These are phyloP conservation scores for Trametes coccinea DNA, from an alignment of 768 basidiomycete species.

Conservation along the genomic window DNA sequence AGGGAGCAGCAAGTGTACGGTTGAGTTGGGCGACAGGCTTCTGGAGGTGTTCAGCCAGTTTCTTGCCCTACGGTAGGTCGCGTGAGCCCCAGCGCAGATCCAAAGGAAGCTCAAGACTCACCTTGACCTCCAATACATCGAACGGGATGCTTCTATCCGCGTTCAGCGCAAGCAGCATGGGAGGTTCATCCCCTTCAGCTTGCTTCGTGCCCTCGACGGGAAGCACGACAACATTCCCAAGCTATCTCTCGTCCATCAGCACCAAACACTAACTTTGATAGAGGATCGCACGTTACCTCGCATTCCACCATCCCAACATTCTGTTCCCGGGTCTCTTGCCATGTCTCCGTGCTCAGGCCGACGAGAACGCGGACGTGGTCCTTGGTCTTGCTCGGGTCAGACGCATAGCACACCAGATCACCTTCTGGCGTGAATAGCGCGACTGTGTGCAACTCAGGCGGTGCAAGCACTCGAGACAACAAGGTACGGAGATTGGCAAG, in stretches of 20 bases:
- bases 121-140: slow-evolving; percentile 66
- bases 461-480: slow-evolving; percentile 60
- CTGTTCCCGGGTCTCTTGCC: slow-evolving; percentile 71
- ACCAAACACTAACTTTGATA: background rate
- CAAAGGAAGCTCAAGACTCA: slow-evolving; percentile 29
- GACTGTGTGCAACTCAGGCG: slow-evolving; percentile 67
- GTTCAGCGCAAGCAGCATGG: slow-evolving; percentile 72
- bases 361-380: slow-evolving; percentile 74
- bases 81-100: no score
- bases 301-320: slow-evolving; percentile 74
- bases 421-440: slow-evolving; percentile 73
- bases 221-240: slow-evolving; percentile 70
- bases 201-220: slow-evolving; percentile 50
- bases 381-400: slow-evolving; percentile 56
- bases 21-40: slow-evolving; percentile 27
- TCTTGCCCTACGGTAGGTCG: slow-evolving; percentile 20
- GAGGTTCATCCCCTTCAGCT: slow-evolving; percentile 43
- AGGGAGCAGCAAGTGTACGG: slow-evolving; percentile 21
- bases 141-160: slow-evolving; percentile 61
- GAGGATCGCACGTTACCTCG: slow-evolving; percentile 51
- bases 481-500: slow-evolving; percentile 66
- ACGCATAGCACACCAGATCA: slow-evolving; percentile 67
- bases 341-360: slow-evolving; percentile 72
- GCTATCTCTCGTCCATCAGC: slow-evolving; percentile 38
- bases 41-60: slow-evolving; percentile 28